phyloP scores from a whole-genome alignment of 768 basidiomycete genomes.

The Tulasnella sp. region DNA sequence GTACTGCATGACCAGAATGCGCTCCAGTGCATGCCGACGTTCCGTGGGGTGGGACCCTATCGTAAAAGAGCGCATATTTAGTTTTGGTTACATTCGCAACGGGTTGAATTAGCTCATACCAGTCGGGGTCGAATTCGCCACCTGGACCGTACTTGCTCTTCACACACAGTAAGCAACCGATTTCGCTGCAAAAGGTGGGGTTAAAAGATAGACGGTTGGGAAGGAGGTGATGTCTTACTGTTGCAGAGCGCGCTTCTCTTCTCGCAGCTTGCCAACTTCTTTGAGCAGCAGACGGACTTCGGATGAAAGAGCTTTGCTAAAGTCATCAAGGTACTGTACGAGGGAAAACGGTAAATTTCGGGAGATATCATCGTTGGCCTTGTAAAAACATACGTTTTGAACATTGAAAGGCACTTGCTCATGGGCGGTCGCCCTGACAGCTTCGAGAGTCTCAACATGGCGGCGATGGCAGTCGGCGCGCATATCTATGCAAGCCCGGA shows the following conservation, averaged over 20 bases:
- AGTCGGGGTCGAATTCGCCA: slow-evolving; percentile 77
- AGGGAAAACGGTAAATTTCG: slow-evolving; percentile 7
- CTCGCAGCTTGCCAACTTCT: slow-evolving; percentile 74
- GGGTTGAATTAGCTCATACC: slow-evolving; percentile 29
- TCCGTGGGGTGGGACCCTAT: slow-evolving; percentile 14
- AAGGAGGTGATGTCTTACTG: slow-evolving; percentile 41
- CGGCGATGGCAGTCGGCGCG: slow-evolving; percentile 53
- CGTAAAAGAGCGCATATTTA: neutral
- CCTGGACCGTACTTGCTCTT: slow-evolving; percentile 74
- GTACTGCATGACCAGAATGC: neutral
- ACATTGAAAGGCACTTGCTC: slow-evolving; percentile 78
- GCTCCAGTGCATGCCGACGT: slow-evolving; percentile 1
- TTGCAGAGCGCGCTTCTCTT: slow-evolving; percentile 66
- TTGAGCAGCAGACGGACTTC: slow-evolving; percentile 76
- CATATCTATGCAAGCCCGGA: slow-evolving; percentile 42
- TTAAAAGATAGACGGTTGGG: neutral
- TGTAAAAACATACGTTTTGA: slow-evolving; percentile 44
- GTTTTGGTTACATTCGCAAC: neutral
- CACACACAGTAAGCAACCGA: slow-evolving; percentile 58
- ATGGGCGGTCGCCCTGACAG: slow-evolving; percentile 58
- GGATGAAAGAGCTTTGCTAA: slow-evolving; percentile 70
- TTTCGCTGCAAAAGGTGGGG: slow-evolving; percentile 36
- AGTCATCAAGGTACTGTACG: slow-evolving; percentile 61
- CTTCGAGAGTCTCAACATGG: slow-evolving; percentile 55
- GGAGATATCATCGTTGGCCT: neutral